These are phyloP conservation scores for Eucalyptus sp. DNA, from an alignment of 345 rosid genomes.

Conservation along the genomic window DNA sequence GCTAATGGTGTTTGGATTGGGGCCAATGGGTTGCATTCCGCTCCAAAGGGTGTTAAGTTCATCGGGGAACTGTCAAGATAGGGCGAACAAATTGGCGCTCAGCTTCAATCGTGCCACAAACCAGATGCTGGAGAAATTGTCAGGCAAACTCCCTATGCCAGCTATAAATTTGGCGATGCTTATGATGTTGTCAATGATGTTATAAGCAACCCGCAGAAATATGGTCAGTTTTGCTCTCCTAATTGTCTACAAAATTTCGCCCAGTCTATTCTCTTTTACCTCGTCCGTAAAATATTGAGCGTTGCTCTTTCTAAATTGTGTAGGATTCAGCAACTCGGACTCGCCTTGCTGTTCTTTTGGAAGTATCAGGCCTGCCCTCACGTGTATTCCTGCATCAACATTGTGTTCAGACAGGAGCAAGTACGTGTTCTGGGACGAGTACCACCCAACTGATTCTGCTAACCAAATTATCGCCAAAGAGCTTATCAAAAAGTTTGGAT, in stretches of 20 bases:
- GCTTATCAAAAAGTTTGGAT: slow-evolving; percentile 70
- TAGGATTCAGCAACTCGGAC: slow-evolving; percentile 71
- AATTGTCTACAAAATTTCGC: not conserved
- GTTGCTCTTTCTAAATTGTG: not conserved
- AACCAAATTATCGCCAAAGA: slow-evolving; percentile 71
- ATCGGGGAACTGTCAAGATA: slow-evolving; percentile 56
- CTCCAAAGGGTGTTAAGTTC: slow-evolving; percentile 79
- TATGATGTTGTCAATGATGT: slow-evolving; percentile 70
- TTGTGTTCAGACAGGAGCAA: slow-evolving; percentile 80
- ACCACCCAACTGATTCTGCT: slow-evolving; percentile 81
- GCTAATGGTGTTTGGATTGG: slow-evolving; percentile 80
- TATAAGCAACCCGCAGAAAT: slow-evolving; percentile 52
- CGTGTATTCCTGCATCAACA: slow-evolving; percentile 78
- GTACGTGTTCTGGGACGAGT: slow-evolving; percentile 97
- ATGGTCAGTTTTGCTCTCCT: slow-evolving; percentile 24
- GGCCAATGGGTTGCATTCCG: slow-evolving; percentile 99
- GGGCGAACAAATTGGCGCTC: slow-evolving; percentile 57
- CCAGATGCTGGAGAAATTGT: slow-evolving; percentile 29
- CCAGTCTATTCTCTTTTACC: not conserved
- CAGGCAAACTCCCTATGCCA: slow-evolving; percentile 35
- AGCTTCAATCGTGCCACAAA: slow-evolving; percentile 47
- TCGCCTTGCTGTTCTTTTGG: slow-evolving; percentile 92
- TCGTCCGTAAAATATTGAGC: not conserved
- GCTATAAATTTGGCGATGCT: slow-evolving; percentile 73
- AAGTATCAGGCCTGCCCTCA: slow-evolving; percentile 72